Conservation (phyloP, 164 flowering plant genomes). For the Aristolochia contorta region DNA sequence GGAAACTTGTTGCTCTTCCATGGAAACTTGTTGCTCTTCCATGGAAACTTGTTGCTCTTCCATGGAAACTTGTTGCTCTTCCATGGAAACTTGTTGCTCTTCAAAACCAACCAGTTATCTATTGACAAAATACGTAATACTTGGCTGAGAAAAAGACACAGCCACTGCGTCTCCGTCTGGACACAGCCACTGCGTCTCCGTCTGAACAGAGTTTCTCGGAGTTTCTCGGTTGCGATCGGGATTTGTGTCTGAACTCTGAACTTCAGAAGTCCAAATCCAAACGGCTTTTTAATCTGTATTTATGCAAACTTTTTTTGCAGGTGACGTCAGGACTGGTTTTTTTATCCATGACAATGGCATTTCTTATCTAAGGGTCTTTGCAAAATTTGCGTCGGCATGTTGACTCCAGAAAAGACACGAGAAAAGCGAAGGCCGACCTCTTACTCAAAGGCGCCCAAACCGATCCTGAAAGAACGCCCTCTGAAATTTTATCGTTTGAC, state of each 20-base stretch:
- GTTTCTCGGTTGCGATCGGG: not conserved
- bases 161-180: not conserved
- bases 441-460: not conserved
- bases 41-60: too few species aligned
- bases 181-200: not conserved
- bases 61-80: too few species aligned
- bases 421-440: not conserved
- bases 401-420: not conserved
- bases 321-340: conserved; percentile 11
- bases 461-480: not conserved
- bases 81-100: too few species aligned
- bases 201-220: not conserved
- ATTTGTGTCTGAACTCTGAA: not conserved
- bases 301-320: conserved; percentile 19
- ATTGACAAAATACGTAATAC: too few species aligned
- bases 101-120: too few species aligned
- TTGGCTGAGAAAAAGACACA: not conserved
- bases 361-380: conserved; percentile 7
- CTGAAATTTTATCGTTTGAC: not conserved
- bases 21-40: too few species aligned
- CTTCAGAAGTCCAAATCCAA: too few species aligned
- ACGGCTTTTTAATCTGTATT: too few species aligned
- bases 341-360: conserved; percentile 16
- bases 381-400: not conserved
- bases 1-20: too few species aligned